A percentile compares a stretch with the other conserved stretches of the same genome.
Evolutionary conservation across 306 rosid species (phyloP).

Genomic region (Pyrus betulifolia): DNA sequence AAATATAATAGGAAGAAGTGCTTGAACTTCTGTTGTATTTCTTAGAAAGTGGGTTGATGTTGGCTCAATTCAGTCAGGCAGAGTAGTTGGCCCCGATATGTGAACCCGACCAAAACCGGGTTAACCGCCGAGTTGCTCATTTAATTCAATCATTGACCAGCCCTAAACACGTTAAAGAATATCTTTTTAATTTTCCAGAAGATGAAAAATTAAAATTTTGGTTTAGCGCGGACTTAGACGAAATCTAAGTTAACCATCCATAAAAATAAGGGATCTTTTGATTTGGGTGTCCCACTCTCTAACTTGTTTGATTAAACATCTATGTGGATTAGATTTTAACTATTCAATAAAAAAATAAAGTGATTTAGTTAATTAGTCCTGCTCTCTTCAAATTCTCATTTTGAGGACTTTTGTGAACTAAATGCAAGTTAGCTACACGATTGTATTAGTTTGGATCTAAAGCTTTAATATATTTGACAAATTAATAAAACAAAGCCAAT

Average conservation of each 20-base stretch:
- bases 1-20: not conserved
- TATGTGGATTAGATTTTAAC: too few relatives aligned
- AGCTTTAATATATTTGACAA: too few relatives aligned
- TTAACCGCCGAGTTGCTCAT: constrained; percentile 27
- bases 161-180: not conserved
- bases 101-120: constrained; percentile 39
- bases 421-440: too few relatives aligned
- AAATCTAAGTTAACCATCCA: not conserved
- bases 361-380: too few relatives aligned
- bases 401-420: too few relatives aligned
- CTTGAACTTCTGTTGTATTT: not conserved
- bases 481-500: too few relatives aligned
- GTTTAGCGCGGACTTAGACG: not conserved
- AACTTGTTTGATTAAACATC: too few relatives aligned
- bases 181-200: not conserved
- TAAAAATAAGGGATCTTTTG: too few relatives aligned
- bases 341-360: too few relatives aligned
- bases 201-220: not conserved
- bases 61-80: not conserved
- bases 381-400: too few relatives aligned
- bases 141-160: constrained; percentile 38
- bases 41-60: constrained; percentile 14
- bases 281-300: too few relatives aligned
- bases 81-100: constrained; percentile 4
- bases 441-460: too few relatives aligned